These are phyloP conservation scores for Dipodascus albidus DNA, from an alignment of 805 yeast species.

Conservation along the genomic window DNA sequence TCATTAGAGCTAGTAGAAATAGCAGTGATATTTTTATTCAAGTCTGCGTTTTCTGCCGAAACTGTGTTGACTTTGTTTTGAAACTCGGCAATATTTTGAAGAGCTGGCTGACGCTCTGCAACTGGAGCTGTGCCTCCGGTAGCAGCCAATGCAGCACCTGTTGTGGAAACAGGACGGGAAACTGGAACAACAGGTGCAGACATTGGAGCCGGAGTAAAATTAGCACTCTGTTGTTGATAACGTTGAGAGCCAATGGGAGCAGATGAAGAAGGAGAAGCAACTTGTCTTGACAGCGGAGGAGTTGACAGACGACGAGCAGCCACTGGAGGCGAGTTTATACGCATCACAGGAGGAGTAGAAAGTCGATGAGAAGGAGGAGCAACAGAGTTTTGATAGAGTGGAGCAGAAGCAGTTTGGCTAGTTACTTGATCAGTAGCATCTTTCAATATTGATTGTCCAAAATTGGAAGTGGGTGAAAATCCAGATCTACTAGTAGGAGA, in stretches of 20 bases:
- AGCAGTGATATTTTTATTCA: neutral
- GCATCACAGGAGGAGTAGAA: neutral
- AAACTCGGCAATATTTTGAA: neutral
- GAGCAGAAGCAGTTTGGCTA: neutral
- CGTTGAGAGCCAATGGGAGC: slow-evolving; percentile 30
- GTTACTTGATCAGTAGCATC: neutral
- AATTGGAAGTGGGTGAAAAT: neutral
- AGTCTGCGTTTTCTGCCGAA: neutral
- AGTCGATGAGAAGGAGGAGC: neutral
- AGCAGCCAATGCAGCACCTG: slow-evolving; percentile 5
- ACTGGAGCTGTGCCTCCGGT: slow-evolving; percentile 12
- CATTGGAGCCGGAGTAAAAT: too few species aligned
- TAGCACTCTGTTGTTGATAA: slow-evolving; percentile 23
- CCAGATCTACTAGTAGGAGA: neutral
- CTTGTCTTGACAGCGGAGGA: slow-evolving; percentile 17
- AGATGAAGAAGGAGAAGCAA: slow-evolving; percentile 23
- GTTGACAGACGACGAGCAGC: slow-evolving; percentile 21
- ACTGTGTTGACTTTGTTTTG: neutral
- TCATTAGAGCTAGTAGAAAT: neutral
- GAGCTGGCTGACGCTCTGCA: neutral
- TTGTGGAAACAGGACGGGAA: slow-evolving; percentile 18
- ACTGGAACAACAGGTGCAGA: slow-evolving; percentile 16
- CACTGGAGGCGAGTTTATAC: slow-evolving; percentile 13
- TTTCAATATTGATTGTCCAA: neutral
- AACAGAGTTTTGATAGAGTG: neutral